A percentile compares a stretch with the other conserved stretches of the same genome.
Evolutionary conservation across 2,329 filamentous ascomycete genomes (phyloP).

Genomic region (Cyanodermella asteris): DNA sequence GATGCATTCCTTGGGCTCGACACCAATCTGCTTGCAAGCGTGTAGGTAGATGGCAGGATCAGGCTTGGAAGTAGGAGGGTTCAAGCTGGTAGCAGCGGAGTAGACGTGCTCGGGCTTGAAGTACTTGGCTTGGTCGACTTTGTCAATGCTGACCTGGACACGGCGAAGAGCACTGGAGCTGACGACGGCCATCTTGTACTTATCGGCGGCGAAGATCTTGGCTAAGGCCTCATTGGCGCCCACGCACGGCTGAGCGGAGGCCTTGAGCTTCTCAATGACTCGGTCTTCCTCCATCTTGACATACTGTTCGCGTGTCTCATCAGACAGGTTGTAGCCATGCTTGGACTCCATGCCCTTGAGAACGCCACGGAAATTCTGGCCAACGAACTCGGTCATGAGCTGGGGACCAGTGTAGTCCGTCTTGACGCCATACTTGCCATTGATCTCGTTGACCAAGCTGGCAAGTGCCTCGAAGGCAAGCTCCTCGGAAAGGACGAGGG

Average conservation of each 20-base stretch:
- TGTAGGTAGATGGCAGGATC: slow-evolving; percentile 74
- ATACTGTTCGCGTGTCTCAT: slow-evolving; percentile 50
- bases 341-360: slow-evolving; percentile 53
- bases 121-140: slow-evolving; percentile 59
- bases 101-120: slow-evolving; percentile 57
- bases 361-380: slow-evolving; percentile 90
- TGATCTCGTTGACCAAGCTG: slow-evolving; percentile 70
- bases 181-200: slow-evolving; percentile 60
- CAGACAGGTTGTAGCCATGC: slow-evolving; percentile 47
- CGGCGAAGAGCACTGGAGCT: slow-evolving; percentile 59
- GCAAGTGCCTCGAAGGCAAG: slow-evolving; percentile 83
- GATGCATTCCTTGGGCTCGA: slow-evolving; percentile 48
- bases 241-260: slow-evolving; percentile 43
- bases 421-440: slow-evolving; percentile 40
- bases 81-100: slow-evolving; percentile 59
- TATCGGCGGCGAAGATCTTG: slow-evolving; percentile 35
- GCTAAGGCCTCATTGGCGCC: slow-evolving; percentile 48
- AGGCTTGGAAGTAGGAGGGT: slow-evolving; percentile 68
- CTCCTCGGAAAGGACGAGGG: slow-evolving; percentile 75
- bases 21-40: slow-evolving; percentile 51
- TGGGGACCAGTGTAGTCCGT: slow-evolving; percentile 55
- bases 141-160: slow-evolving; percentile 55
- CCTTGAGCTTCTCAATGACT: slow-evolving; percentile 60
- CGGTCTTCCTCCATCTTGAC: slow-evolving; percentile 59
- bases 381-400: slow-evolving; percentile 72